phyloP scores from a whole-genome alignment of 352 stramenopile species.

The Proteromonas lacertae region DNA sequence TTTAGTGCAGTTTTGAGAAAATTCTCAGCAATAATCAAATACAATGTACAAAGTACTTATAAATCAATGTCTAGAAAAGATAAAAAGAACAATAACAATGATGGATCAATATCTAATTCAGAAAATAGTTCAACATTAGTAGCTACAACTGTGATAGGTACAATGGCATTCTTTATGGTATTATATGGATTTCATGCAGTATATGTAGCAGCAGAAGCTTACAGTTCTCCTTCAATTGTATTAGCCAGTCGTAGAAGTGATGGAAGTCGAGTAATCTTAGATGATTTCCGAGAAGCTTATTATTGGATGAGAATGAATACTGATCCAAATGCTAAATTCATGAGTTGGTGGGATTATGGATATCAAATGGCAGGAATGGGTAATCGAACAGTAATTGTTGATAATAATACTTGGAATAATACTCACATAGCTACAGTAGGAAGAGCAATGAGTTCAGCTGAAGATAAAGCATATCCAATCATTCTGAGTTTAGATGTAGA shows the following conservation, averaged over 20 bases:
- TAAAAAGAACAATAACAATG: neutral
- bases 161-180: slow-evolving; percentile 24
- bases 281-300: slow-evolving; percentile 80
- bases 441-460: slow-evolving; percentile 28
- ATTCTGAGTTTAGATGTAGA: slow-evolving; percentile 50
- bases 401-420: slow-evolving; percentile 86
- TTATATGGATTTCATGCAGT: slow-evolving; percentile 44
- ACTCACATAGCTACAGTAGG: slow-evolving; percentile 66
- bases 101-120: neutral
- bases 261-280: slow-evolving; percentile 42
- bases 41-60: neutral
- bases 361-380: slow-evolving; percentile 59
- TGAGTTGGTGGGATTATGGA: too few species aligned
- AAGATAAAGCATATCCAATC: slow-evolving; percentile 48
- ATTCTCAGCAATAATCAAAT: slow-evolving; percentile 8
- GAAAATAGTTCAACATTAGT: neutral
- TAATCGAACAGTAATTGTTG: slow-evolving; percentile 32
- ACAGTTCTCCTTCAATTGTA: slow-evolving; percentile 54
- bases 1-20: slow-evolving; percentile 20
- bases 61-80: neutral
- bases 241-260: slow-evolving; percentile 27
- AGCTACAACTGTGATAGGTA: slow-evolving; percentile 7
- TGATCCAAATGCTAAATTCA: slow-evolving; percentile 33
- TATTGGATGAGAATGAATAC: slow-evolving; percentile 54
- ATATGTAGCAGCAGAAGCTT: slow-evolving; percentile 48